phyloP scores from a whole-genome alignment of 83 land plant genomes.

The Thuja plicata region DNA sequence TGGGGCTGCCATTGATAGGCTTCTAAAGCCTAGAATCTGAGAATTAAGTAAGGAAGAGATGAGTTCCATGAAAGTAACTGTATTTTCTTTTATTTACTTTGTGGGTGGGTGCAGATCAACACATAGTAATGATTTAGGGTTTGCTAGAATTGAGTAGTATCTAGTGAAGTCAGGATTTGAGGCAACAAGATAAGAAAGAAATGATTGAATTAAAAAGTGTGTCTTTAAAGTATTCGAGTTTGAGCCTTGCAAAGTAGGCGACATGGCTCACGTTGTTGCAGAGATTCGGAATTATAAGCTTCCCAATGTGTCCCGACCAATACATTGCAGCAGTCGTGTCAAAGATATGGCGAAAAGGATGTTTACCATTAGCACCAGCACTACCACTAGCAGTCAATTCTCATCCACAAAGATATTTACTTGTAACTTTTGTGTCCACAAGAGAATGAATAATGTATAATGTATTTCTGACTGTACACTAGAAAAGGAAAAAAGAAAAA shows the following conservation, averaged over 20 bases:
- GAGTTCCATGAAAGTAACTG: not conserved
- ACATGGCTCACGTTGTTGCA: not conserved
- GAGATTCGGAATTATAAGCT: not conserved
- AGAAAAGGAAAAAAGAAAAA: not conserved
- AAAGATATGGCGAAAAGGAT: constrained; percentile 2
- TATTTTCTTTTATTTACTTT: not conserved
- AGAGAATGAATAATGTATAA: not conserved
- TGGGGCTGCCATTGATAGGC: not conserved
- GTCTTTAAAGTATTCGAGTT: not conserved
- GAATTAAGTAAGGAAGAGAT: not conserved
- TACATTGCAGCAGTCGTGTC: constrained; percentile 1
- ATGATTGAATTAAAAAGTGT: not conserved
- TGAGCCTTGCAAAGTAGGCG: not conserved
- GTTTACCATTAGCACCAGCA: not conserved
- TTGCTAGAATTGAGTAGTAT: not conserved
- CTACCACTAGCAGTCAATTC: not conserved
- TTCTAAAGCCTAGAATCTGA: too few species aligned
- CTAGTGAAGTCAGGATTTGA: not conserved
- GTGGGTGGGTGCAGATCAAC: not conserved
- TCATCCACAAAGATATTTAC: not conserved
- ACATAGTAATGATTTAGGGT: not conserved
- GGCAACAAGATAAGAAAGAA: not conserved
- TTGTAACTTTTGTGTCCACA: not conserved
- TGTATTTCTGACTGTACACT: not conserved
- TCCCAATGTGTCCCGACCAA: not conserved